phyloP scores from a whole-genome alignment of 2,329 filamentous ascomycete species.

The Phyllosticta capitalensis region DNA sequence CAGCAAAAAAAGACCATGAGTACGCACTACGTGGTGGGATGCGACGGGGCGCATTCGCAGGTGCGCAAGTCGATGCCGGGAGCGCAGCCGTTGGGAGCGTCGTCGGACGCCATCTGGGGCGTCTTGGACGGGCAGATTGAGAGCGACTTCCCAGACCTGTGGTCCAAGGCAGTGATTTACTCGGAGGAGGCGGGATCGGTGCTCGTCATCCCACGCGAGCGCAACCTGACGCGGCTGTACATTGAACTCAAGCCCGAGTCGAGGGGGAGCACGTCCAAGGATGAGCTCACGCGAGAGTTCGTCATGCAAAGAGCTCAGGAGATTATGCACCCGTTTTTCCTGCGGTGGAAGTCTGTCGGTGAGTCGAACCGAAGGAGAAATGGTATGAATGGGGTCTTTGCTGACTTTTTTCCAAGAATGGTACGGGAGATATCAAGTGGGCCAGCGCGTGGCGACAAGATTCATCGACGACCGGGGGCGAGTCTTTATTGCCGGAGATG shows the following conservation, averaged over 20 bases:
- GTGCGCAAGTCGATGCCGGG: slow-evolving; percentile 49
- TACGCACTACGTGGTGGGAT: slow-evolving; percentile 59
- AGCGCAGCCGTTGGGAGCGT: slow-evolving; percentile 39
- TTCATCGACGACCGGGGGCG: slow-evolving; percentile 34
- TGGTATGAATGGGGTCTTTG: neutral
- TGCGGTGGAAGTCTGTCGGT: slow-evolving; percentile 36
- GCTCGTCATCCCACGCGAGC: slow-evolving; percentile 63
- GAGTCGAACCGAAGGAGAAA: slow-evolving; percentile 9
- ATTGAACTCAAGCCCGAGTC: slow-evolving; percentile 36
- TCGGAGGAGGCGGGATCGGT: slow-evolving; percentile 59
- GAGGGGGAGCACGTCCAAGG: slow-evolving; percentile 21
- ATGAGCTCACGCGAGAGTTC: slow-evolving; percentile 49
- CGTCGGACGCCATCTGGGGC: slow-evolving; percentile 55
- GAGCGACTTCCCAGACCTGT: slow-evolving; percentile 65
- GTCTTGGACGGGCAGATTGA: slow-evolving; percentile 62
- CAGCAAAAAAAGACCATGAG: slow-evolving; percentile 37
- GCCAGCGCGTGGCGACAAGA: slow-evolving; percentile 37
- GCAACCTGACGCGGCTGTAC: slow-evolving; percentile 59
- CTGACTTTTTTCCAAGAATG: slow-evolving; percentile 26
- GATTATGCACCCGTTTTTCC: slow-evolving; percentile 36
- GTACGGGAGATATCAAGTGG: slow-evolving; percentile 43
- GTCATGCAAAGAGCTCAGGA: slow-evolving; percentile 55
- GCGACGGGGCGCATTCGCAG: slow-evolving; percentile 62
- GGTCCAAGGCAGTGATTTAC: slow-evolving; percentile 63
- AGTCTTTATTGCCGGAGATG: slow-evolving; percentile 43